Evolutionary conservation across 345 rosid species (phyloP).

Genomic region (Cardamine chenopodiifolia): DNA sequence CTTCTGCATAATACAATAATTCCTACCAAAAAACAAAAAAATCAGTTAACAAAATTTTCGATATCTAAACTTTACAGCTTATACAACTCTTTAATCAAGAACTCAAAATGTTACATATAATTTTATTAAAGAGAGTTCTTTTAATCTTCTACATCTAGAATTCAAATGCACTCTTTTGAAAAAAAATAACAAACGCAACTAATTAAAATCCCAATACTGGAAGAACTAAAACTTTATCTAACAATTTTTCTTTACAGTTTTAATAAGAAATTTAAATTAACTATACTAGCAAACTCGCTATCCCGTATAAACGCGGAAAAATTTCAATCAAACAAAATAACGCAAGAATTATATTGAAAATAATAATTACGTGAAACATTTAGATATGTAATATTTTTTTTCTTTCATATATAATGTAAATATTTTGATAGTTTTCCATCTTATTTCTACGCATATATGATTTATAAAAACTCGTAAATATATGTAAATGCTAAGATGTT

Average conservation of each 20-base stretch:
- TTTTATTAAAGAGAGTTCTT: not conserved
- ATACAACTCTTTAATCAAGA: not conserved
- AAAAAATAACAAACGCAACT: not conserved
- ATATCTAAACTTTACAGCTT: not conserved
- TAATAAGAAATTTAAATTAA: not conserved
- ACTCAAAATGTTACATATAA: not conserved
- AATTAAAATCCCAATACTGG: not conserved
- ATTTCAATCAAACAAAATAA: not conserved
- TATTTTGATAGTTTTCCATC: not conserved
- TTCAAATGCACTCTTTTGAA: not conserved
- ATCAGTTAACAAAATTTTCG: not conserved
- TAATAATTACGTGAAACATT: not conserved
- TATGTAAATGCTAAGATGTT: not conserved
- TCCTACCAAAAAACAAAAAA: not conserved
- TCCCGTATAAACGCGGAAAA: not conserved
- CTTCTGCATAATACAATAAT: not conserved
- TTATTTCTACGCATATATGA: not conserved
- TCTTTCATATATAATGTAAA: not conserved
- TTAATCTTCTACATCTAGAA: not conserved
- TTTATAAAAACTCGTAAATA: not conserved
- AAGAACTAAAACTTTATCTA: not conserved
- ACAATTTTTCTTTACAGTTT: not conserved
- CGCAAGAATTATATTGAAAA: not conserved
- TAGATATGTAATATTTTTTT: too few relatives aligned
- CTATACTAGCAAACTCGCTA: not conserved